phyloP scores from a whole-genome alignment of 2,329 filamentous ascomycete species.

The Fusarium brachygibbosum region DNA sequence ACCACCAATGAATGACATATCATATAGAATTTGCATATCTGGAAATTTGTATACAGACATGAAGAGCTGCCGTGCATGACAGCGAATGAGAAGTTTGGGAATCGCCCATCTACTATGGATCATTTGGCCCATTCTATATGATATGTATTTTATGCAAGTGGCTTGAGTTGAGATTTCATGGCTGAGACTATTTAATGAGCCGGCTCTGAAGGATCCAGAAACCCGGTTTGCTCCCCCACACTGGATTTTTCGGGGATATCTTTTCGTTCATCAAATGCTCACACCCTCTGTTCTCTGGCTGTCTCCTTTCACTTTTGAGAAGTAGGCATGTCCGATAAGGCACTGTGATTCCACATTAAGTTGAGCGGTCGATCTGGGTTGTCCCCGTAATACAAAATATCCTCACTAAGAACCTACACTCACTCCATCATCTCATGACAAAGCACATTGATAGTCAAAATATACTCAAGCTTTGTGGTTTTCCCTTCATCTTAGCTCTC shows the following conservation, averaged over 20 bases:
- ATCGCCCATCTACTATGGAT: not conserved
- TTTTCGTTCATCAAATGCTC: not conserved
- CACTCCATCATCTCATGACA: not conserved
- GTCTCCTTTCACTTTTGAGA: not conserved
- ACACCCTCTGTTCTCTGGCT: not conserved
- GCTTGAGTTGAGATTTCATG: not conserved
- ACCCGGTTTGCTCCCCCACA: not conserved
- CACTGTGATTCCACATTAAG: not conserved
- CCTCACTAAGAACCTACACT: not conserved
- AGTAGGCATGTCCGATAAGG: not conserved
- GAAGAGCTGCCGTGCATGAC: not conserved
- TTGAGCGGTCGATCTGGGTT: not conserved
- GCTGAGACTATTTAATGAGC: not conserved
- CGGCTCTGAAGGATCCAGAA: not conserved
- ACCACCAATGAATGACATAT: conserved; percentile 9
- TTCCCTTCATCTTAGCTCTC: not conserved
- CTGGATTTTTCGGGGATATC: not conserved
- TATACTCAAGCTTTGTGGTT: not conserved
- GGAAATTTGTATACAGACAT: conserved; percentile 10
- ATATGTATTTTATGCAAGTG: not conserved
- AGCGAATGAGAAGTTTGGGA: conserved; percentile 16
- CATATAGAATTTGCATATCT: conserved; percentile 11
- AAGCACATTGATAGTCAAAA: not conserved
- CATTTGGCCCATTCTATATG: not conserved
- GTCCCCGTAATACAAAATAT: not conserved